Percentiles rank a stretch among this genome's conserved stretches.
phyloP scores from a whole-genome alignment of 1,284 basidiomycete genomes.

The Schizophyllum amplum region DNA sequence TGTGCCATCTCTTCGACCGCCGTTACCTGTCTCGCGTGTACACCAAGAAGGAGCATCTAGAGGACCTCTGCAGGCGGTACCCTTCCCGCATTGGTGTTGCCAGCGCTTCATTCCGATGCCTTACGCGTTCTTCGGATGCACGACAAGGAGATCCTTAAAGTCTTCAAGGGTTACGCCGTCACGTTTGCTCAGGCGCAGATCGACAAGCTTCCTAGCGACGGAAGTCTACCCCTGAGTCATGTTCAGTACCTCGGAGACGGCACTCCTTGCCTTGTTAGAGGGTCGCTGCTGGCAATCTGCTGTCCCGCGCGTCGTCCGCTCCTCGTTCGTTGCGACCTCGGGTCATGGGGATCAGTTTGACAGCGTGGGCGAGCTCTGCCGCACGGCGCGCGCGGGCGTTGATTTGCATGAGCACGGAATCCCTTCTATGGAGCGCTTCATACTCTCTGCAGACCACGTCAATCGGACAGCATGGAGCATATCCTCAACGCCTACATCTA shows the following conservation, averaged over 20 bases:
- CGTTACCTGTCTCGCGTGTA: slow-evolving; percentile 40
- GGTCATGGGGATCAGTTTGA: slow-evolving; percentile 49
- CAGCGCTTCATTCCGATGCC: slow-evolving; percentile 35
- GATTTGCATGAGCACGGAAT: slow-evolving; percentile 49
- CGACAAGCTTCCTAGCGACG: slow-evolving; percentile 26
- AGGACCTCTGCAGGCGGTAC: slow-evolving; percentile 31
- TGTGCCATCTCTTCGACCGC: slow-evolving; percentile 55
- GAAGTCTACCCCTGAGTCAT: slow-evolving; percentile 39
- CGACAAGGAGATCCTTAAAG: slow-evolving; percentile 38
- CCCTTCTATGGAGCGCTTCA: slow-evolving; percentile 42
- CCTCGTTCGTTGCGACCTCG: slow-evolving; percentile 54
- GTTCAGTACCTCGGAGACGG: slow-evolving; percentile 8
- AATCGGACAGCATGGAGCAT: slow-evolving; percentile 17
- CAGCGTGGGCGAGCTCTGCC: slow-evolving; percentile 40
- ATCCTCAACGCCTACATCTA: slow-evolving; percentile 55
- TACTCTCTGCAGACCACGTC: slow-evolving; percentile 5
- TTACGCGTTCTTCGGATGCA: slow-evolving; percentile 36
- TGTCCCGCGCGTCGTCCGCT: slow-evolving; percentile 33
- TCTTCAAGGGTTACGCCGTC: slow-evolving; percentile 47
- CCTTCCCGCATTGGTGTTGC: slow-evolving; percentile 51
- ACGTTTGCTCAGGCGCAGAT: slow-evolving; percentile 25
- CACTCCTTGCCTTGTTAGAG: slow-evolving; percentile 18
- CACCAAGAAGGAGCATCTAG: slow-evolving; percentile 25
- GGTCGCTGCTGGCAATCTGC: slow-evolving; percentile 30
- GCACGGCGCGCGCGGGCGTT: slow-evolving; percentile 43